Evolutionary conservation across 1,284 basidiomycete genomes (phyloP), one percentile per base, ranked within the genome.

Genomic region (Irpex sp.): DNA sequence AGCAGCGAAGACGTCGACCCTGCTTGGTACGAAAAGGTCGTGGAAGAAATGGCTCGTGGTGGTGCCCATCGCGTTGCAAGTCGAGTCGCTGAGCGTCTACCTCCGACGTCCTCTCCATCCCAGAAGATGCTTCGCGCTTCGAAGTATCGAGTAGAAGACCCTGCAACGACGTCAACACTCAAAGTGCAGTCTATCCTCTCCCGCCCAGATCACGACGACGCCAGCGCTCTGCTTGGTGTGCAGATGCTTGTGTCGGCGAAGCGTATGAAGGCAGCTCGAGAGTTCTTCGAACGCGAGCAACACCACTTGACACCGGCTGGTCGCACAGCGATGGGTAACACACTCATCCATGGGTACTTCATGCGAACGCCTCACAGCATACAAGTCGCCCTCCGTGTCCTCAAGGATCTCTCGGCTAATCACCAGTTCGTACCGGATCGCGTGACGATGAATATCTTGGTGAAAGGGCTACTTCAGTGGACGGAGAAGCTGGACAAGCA

Each of bases 401-500:
- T 82, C 64, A 72, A 76, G 37, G 64, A 74, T 33, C 77, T 89
- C 36, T 68, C 75, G 31, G 59, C 73, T 33, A 65, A 75, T 50
- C 75, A 78, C 51, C 77, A 70, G 4, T 87, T 89, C 69, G 70
- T 70, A 9, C 81, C 84, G 6, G 88, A 92, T 68, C 79, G 85
- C 15, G 77, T 89, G 43, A 90, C 90, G 5, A 71, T 82, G 61
- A 91, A 92, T 66, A 82, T 89, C 57, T 54, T 90, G 33, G 63
- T 89, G 63, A 87, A 85, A 69, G 79, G 77, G 3, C 71, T 86
- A 59, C 71, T 90, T 57, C 71, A 72, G n/a, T 85, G 83, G 82
- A 73, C 70, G 31, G 66, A 67, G 0, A 74, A 75, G 9, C 71
- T 87, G 36, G 76, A 81, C 63, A 68, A 72, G 3, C 49, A 63